phyloP scores from a whole-genome alignment of 1,284 basidiomycete species.

The Exobasidium rhododendri region DNA sequence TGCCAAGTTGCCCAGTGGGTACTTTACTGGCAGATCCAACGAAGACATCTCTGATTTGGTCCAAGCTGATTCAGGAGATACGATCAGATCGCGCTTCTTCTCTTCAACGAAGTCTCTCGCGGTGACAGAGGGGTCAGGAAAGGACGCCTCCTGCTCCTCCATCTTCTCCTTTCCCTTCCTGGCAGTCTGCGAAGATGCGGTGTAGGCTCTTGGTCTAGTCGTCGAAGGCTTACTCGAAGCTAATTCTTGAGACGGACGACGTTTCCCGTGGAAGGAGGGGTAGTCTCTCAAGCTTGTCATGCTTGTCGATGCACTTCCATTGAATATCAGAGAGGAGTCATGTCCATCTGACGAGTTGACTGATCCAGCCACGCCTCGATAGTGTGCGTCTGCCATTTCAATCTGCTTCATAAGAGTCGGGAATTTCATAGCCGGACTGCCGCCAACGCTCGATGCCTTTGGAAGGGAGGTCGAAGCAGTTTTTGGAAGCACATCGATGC shows the following conservation, averaged over 20 bases:
- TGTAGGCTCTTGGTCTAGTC: background rate
- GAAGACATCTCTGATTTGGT: too few species aligned
- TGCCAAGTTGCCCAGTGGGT: background rate
- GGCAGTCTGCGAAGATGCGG: background rate
- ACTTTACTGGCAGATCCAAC: too few species aligned
- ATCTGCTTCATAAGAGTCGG: background rate
- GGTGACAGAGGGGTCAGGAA: too few species aligned
- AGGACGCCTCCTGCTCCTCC: too few species aligned
- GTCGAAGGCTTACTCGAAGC: background rate
- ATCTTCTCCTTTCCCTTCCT: background rate
- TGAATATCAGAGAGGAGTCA: background rate
- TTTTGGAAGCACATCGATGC: background rate
- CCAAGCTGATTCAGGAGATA: too few species aligned
- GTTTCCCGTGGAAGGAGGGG: background rate
- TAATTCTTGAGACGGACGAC: background rate
- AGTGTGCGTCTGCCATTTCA: background rate
- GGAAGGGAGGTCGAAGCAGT: background rate
- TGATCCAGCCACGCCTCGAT: background rate
- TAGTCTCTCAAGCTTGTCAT: constrained; percentile 13
- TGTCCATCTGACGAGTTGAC: background rate
- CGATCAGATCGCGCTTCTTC: too few species aligned
- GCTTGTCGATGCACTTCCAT: constrained; percentile 13
- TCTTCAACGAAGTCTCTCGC: too few species aligned
- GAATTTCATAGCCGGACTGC: background rate
- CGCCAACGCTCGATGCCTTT: background rate